Evolutionary conservation across 1,284 basidiomycete species (phyloP), one percentile per base, ranked within the genome.

Genomic region (Entoloma clypeatum): DNA sequence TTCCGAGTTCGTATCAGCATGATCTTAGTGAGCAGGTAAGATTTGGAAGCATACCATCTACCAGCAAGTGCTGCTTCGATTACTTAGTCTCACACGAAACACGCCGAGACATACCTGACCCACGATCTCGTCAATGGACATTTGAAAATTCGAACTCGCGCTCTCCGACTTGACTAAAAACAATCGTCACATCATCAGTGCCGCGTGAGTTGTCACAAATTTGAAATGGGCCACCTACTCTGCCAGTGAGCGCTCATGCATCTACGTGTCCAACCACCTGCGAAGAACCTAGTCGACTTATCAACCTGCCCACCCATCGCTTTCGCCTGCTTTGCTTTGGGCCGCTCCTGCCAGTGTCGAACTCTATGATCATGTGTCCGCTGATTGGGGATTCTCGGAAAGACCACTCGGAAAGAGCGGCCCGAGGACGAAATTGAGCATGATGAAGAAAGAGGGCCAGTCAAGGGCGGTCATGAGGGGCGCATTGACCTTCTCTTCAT

Each of bases 211-310:
- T 14, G 26, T 18, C 22, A 13, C 6, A 25, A 16, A n/a, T n/a
- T n/a, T n/a, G n/a, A n/a, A 41, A 9, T 6, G n/a, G n/a, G n/a
- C n/a, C n/a, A n/a, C 47, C 35, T 24, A 49, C 49, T n/a, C n/a
- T n/a, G n/a, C n/a, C n/a, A n/a, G n/a, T 28, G 3, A 49, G 35
- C 3, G 47, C 41, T 13, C 42, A 42, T 27, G 47, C n/a, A n/a
- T n/a, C n/a, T n/a, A n/a, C n/a, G n/a, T n/a, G n/a, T n/a, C n/a
- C n/a, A n/a, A n/a, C n/a, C n/a, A n/a, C n/a, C n/a, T n/a, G n/a
- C n/a, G n/a, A n/a, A n/a, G n/a, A n/a, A n/a, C n/a, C n/a, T 48
- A 6, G 49, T 48, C 6, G 49, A 47, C 27, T 47, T 51, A 16
- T 48, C 46, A 18, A 32, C 19, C 16, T 29, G 9, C n/a, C 36